Evolutionary conservation across 352 stramenopile species (phyloP), one percentile per base, ranked within the genome.

Genomic region (Paralagenidium karlingii): DNA sequence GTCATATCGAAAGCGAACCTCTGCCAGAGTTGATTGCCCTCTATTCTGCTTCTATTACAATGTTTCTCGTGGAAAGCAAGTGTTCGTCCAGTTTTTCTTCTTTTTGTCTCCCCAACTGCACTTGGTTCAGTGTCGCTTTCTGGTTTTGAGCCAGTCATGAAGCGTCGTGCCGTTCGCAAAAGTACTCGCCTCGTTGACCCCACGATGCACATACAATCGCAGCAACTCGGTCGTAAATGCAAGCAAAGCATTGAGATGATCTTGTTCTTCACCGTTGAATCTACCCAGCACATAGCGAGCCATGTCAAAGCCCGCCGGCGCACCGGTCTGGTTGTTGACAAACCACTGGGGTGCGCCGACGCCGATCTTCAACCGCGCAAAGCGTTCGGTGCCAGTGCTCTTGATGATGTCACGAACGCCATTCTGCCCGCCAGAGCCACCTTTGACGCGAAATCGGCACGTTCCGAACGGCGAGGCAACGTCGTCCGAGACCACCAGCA

Each of bases 381-480:
- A 92, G 25, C 78, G 76, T 46, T 92, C 76, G 2, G 68, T 77
- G 21, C 69, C 65, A 1, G 80, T 50, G 22, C 76, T 82, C 50
- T 92, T 89, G 45, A 92, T 92, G 47, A 92, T 73, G 43, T 92
- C 79, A 7, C 58, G 60, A 33, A 92, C 53, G 20, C 79, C 79
- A 25, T 92, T 92, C 51, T 92, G 79, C 1, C 79, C 79, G 5
- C 79, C 79, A 0, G 69, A 61, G 0, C 76, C 74, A 26, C 79
- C 79, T 32, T 84, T 83, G 25, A 54, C 54, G 47, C 88, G 88
- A 53, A 92, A 88, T 20, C 74, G 76, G 19, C 68, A 86, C 24
- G 73, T 73, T 29, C 79, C 79, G 34, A 89, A 92, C 3, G 79
- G 79, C 24, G 90, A 43, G 22, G 74, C 55, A 22, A 92, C 77